A percentile compares a stretch with the other conserved stretches of the same genome.
Conservation (phyloP, 164 flowering plant genomes). For the Umbilicus rupestris region DNA sequence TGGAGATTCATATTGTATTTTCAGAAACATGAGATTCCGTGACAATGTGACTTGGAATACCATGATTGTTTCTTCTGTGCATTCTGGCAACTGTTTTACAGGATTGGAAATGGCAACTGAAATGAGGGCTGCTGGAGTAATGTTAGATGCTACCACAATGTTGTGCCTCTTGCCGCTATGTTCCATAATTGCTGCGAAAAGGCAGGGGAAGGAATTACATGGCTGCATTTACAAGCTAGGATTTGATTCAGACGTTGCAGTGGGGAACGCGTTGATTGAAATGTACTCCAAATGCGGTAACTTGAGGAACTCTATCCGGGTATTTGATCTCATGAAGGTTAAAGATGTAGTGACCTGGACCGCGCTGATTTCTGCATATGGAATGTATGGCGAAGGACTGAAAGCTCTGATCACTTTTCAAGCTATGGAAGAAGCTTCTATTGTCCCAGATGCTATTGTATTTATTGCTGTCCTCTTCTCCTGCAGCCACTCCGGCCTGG, state of each 20-base stretch:
- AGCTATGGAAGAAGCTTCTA: slow-evolving; percentile 2
- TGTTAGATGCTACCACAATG: no score
- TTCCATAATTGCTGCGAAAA: slow-evolving; percentile 27
- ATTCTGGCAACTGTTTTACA: slow-evolving; percentile 21
- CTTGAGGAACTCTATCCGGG: slow-evolving; percentile 22
- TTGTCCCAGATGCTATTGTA: neutral
- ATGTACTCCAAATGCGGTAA: slow-evolving; percentile 55
- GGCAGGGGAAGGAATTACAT: slow-evolving; percentile 50
- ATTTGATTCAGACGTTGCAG: slow-evolving; percentile 27
- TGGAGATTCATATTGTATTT: slow-evolving; percentile 13
- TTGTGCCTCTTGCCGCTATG: no score
- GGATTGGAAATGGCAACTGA: slow-evolving; percentile 27
- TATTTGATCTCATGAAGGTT: slow-evolving; percentile 28
- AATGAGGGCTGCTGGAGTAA: slow-evolving; percentile 31
- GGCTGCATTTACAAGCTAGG: slow-evolving; percentile 32
- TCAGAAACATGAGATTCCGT: slow-evolving; percentile 24
- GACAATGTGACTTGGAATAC: slow-evolving; percentile 53
- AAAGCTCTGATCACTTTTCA: slow-evolving; percentile 27
- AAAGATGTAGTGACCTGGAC: slow-evolving; percentile 52
- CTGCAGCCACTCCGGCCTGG: neutral
- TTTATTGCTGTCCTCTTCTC: slow-evolving; percentile 2
- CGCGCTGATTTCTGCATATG: slow-evolving; percentile 30
- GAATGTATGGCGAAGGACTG: slow-evolving; percentile 39
- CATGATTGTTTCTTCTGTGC: slow-evolving; percentile 35
- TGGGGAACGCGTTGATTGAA: slow-evolving; percentile 47